Evolutionary conservation across 108 stramenopile genomes (phyloP).

Genomic region (Cyclotella choctawhatcheeana): DNA sequence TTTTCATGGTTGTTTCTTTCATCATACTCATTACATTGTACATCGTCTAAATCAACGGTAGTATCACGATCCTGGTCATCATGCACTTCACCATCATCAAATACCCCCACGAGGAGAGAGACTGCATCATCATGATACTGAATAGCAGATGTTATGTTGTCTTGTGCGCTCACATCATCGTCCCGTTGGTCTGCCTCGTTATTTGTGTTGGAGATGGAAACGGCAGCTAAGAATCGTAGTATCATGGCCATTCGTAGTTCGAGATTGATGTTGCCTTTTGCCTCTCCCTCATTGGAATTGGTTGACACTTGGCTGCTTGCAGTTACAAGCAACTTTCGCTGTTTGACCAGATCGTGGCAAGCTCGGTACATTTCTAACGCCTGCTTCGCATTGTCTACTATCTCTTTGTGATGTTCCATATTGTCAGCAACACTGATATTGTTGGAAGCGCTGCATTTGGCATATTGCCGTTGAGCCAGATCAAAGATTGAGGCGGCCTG

Average conservation of each 20-base stretch:
- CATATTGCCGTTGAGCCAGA: conserved; percentile 2
- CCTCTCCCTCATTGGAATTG: conserved; percentile 5
- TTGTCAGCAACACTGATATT: neutral
- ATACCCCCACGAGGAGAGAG: conserved; percentile 38
- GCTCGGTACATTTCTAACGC: conserved; percentile 9
- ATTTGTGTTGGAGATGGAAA: conserved; percentile 5
- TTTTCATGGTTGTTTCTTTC: neutral
- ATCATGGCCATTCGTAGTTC: conserved; percentile 43
- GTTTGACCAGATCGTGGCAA: neutral
- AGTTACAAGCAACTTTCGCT: too few relatives aligned
- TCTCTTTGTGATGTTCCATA: neutral
- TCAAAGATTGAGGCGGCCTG: conserved; percentile 3
- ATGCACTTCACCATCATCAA: conserved; percentile 29
- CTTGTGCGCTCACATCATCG: neutral
- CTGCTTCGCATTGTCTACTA: neutral
- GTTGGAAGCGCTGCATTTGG: neutral
- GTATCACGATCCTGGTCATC: neutral
- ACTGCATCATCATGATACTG: conserved; percentile 39
- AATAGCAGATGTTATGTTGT: conserved; percentile 19
- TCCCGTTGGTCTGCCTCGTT: neutral
- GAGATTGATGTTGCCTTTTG: conserved; percentile 22
- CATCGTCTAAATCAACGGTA: conserved; percentile 25
- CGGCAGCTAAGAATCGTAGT: conserved; percentile 25
- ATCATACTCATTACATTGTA: neutral
- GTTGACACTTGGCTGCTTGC: too few relatives aligned